Percentiles rank a stretch among this genome's conserved stretches.
Conservation (phyloP, 2,329 filamentous ascomycete genomes). For the Aspergillus pseudoterreus region DNA sequence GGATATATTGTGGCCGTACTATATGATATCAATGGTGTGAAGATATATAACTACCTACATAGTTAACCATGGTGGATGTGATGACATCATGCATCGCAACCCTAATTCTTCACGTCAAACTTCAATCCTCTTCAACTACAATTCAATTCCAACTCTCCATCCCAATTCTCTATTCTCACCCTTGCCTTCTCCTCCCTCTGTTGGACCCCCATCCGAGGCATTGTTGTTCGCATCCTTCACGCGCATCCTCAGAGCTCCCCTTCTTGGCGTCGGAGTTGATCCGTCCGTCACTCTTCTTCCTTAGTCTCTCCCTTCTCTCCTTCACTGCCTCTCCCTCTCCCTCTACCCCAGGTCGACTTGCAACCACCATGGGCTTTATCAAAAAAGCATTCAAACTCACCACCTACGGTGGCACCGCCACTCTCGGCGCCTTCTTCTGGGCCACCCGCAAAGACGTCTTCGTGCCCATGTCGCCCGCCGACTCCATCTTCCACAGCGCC, state of each 20-base stretch:
- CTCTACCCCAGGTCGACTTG: background rate
- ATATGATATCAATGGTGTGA: background rate
- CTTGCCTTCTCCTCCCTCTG: too few relatives aligned
- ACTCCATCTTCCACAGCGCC: conserved; percentile 60
- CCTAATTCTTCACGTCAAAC: background rate
- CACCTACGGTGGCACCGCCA: conserved; percentile 46
- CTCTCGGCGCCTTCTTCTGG: conserved; percentile 52
- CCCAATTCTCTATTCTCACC: too few relatives aligned
- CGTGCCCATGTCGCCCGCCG: conserved; percentile 54
- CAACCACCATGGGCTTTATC: conserved; percentile 51
- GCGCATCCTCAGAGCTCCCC: background rate
- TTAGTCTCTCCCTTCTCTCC: conserved; percentile 1
- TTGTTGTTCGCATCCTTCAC: background rate
- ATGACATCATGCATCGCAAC: background rate
- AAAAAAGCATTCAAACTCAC: conserved; percentile 42
- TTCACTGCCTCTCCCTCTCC: background rate
- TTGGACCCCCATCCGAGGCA: background rate
- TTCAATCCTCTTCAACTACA: too few relatives aligned
- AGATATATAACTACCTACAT: conserved; percentile 1
- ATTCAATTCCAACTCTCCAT: too few relatives aligned
- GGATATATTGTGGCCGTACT: background rate
- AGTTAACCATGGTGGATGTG: background rate
- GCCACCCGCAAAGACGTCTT: conserved; percentile 55
- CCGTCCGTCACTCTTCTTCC: conserved; percentile 2
- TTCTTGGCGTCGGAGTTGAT: conserved; percentile 10